These are phyloP conservation scores for Hibiscus tridactylites DNA, from an alignment of 345 rosid genomes.

Conservation along the genomic window DNA sequence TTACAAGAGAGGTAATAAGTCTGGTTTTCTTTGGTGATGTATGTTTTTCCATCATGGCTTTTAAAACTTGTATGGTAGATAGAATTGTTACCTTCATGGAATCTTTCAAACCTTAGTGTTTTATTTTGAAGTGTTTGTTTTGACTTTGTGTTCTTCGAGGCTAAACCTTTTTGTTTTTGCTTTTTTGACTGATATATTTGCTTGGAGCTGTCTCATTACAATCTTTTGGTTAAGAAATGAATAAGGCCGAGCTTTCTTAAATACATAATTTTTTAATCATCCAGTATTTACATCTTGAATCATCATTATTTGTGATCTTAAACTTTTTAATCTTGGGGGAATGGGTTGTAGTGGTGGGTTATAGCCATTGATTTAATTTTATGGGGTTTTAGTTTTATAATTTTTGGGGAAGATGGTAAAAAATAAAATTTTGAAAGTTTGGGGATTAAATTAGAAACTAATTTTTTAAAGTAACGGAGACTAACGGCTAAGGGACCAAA, in stretches of 20 bases:
- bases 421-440: no score
- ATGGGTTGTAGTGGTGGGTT: no score
- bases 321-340: no score
- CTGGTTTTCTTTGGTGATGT: background rate
- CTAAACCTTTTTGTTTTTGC: background rate
- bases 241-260: background rate
- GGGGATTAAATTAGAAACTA: no score
- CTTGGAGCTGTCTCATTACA: background rate
- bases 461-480: no score
- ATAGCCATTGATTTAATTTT: no score
- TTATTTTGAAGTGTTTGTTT: background rate
- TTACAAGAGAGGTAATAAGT: conserved; percentile 73
- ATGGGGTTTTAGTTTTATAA: no score
- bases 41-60: background rate
- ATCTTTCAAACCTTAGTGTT: background rate
- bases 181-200: background rate
- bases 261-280: background rate
- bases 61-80: background rate
- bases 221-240: background rate
- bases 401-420: no score
- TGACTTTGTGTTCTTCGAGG: background rate
- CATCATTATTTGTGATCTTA: background rate
- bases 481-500: no score
- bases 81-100: background rate
- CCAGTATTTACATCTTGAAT: background rate